phyloP scores from a whole-genome alignment of 139 green algal genomes.

The Asterochloris erici region DNA sequence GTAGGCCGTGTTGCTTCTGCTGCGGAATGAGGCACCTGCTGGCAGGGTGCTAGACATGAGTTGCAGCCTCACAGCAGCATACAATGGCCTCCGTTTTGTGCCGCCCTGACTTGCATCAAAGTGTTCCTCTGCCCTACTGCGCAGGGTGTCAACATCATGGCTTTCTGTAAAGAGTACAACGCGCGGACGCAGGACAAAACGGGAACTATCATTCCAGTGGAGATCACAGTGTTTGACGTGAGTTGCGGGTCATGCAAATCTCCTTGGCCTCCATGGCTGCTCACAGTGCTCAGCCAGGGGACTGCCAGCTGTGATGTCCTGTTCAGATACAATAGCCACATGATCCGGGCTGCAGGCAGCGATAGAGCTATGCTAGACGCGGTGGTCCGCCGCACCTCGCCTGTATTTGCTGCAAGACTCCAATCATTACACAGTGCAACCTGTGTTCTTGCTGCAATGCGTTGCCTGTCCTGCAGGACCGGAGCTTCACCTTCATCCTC shows the following conservation, averaged over 20 bases:
- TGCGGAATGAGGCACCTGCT: background rate
- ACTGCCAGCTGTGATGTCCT: too few relatives aligned
- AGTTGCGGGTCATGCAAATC: background rate
- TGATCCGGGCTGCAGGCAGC: too few relatives aligned
- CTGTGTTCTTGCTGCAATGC: background rate
- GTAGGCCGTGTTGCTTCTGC: conserved; percentile 28
- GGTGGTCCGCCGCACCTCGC: background rate
- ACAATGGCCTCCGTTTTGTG: too few relatives aligned
- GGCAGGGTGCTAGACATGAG: background rate
- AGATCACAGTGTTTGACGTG: conserved; percentile 99
- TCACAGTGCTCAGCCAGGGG: too few relatives aligned
- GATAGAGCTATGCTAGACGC: background rate
- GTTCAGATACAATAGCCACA: background rate
- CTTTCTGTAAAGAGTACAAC: conserved; percentile 99
- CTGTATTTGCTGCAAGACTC: too few relatives aligned
- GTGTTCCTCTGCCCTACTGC: background rate
- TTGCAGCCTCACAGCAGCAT: background rate
- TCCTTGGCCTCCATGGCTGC: background rate
- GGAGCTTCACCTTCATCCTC: conserved; percentile 97
- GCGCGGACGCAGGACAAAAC: conserved; percentile 92
- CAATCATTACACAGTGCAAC: background rate
- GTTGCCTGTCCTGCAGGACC: conserved; percentile 66
- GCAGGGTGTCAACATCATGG: conserved; percentile 99
- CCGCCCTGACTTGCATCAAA: too few relatives aligned
- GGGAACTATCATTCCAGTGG: conserved; percentile 95